Evolutionary conservation across 352 stramenopile species (phyloP).

Genomic region (Blastocystis hominis): DNA sequence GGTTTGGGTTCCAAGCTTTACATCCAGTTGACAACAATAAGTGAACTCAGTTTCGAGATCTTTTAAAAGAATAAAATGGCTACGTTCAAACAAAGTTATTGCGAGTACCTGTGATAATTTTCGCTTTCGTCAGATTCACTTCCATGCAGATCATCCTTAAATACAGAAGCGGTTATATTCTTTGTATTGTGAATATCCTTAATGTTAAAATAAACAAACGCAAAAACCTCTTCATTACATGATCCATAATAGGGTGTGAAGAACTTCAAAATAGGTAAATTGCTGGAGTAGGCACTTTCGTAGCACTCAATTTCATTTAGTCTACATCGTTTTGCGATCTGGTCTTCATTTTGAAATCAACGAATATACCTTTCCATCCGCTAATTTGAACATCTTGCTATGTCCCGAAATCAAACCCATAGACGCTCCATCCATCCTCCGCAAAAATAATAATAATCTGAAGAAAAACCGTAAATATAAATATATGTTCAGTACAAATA

Average conservation of each 20-base stretch:
- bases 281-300: not conserved
- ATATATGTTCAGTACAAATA: too few species aligned
- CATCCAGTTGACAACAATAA: not conserved
- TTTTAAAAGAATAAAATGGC: not conserved
- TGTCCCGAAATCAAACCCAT: constrained; percentile 16
- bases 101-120: not conserved
- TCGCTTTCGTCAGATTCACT: not conserved
- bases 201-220: not conserved
- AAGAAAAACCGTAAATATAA: too few species aligned
- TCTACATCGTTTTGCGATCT: not conserved
- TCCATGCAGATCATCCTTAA: not conserved
- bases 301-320: not conserved
- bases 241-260: constrained; percentile 8
- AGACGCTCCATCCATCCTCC: not conserved
- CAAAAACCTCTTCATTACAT: not conserved
- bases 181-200: not conserved
- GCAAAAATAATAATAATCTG: not conserved
- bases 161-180: not conserved
- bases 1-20: not conserved
- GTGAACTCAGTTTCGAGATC: not conserved
- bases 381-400: constrained; percentile 9
- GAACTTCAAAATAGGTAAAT: not conserved
- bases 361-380: not conserved
- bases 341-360: not conserved
- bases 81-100: not conserved